Base-by-base conservation (phyloP, 2,329 filamentous ascomycete species). In the Ophiostoma tasmaniense region DNA sequence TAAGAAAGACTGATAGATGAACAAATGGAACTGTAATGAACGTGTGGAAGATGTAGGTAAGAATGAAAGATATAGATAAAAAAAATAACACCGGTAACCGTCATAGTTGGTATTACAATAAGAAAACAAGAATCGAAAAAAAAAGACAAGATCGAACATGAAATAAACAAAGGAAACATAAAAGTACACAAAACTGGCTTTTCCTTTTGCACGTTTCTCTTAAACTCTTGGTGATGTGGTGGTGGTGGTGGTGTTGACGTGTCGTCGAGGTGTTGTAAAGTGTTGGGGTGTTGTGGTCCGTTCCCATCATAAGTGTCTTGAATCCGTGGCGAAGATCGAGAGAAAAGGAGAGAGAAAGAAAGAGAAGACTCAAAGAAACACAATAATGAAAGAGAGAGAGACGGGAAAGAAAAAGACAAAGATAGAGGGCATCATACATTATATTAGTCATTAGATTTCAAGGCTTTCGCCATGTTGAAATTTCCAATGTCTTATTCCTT, bases 71-170 rank as follows among this genome's bases (percentile, higher is more conserved):
- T 33, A n/a, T n/a, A 52, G 10, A 28, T 33, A 61, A 6, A 25
- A 30, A 17, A 30, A 25, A 61, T 61, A 61, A 61, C 55, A 61
- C 55, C 55, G 55, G 50, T 55, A 55, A 55, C 33, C 30, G 17
- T 37, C 61, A 22, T 66, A 25, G 62, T n/a, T 65, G 62, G 62
- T 65, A 45, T 65, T 65, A 66, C 61, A 45, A 39, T 55, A 66
- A 52, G 39, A 64, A 67, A 64, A 64, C 14, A 45, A 55, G 45
- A 35, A 62, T n/a, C 14, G 30, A 33, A 62, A 10, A 37, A 33
- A 17, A 35, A 14, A n/a, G 20, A 62, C 6, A 13, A 22, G 30
- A 62, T 13, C 17, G 52, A 67, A 59, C 64, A 42, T 25, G 13
- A 25, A 55, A 25, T 33, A 42, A 45, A 52, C 28, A 55, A 64